phyloP scores from a whole-genome alignment of 202 grass and related monocot species.

The Sporobolus alterniflorus region DNA sequence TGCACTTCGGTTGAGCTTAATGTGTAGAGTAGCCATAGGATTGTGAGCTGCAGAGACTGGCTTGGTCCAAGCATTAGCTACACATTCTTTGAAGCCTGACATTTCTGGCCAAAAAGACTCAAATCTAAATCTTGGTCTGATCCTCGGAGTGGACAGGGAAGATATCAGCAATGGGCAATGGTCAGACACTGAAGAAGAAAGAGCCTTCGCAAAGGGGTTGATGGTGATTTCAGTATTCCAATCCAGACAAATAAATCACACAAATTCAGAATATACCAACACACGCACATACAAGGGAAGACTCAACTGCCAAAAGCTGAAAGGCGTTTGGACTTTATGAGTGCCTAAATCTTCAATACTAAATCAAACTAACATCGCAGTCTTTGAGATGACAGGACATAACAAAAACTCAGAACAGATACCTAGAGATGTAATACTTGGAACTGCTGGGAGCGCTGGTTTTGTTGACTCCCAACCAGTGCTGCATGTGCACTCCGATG shows the following conservation, averaged over 20 bases:
- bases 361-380: neutral
- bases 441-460: neutral
- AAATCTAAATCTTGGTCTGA: too few relatives aligned
- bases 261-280: neutral
- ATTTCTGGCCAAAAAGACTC: too few relatives aligned
- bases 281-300: neutral
- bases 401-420: conserved; percentile 57
- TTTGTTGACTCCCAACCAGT: conserved; percentile 78
- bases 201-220: neutral
- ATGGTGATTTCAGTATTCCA: neutral
- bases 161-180: too few relatives aligned
- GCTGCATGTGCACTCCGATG: conserved; percentile 93
- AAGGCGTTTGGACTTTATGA: neutral
- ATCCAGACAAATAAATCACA: neutral
- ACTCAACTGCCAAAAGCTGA: conserved; percentile 8
- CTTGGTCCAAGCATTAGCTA: too few relatives aligned
- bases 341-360: neutral
- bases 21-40: too few relatives aligned
- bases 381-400: neutral
- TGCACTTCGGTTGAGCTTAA: too few relatives aligned
- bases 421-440: conserved; percentile 65
- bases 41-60: too few relatives aligned
- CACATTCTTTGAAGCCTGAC: too few relatives aligned
- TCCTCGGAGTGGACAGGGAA: too few relatives aligned
- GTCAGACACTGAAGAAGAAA: too few relatives aligned